phyloP scores from a whole-genome alignment of 2,329 filamentous ascomycete genomes.

The Aspergillus tubingensis region DNA sequence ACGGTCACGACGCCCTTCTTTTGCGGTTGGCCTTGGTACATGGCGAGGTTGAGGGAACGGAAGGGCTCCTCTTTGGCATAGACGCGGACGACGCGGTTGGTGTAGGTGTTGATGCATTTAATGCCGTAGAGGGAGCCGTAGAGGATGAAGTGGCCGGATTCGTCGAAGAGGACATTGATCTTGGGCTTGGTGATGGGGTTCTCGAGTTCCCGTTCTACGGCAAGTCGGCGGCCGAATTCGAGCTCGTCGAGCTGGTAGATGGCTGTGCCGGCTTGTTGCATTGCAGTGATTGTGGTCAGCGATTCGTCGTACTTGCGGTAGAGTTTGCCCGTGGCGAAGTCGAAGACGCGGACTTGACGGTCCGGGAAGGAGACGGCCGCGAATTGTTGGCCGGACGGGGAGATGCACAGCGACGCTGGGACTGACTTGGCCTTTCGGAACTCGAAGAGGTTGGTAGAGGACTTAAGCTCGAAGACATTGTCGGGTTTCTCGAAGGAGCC shows the following conservation, averaged over 20 bases:
- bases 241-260: constrained; percentile 80
- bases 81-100: constrained; percentile 86
- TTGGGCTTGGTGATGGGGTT: constrained; percentile 66
- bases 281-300: constrained; percentile 80
- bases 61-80: constrained; percentile 90
- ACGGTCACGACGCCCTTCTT: constrained; percentile 92
- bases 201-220: constrained; percentile 83
- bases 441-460: constrained; percentile 89
- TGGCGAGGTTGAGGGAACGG: constrained; percentile 74
- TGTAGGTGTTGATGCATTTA: constrained; percentile 94
- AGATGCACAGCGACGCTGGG: constrained; percentile 79
- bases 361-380: constrained; percentile 90
- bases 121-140: constrained; percentile 91
- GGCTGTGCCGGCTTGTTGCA: constrained; percentile 91
- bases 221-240: constrained; percentile 86
- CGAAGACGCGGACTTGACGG: constrained; percentile 88
- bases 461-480: constrained; percentile 90
- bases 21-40: constrained; percentile 94
- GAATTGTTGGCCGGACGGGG: constrained; percentile 82
- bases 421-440: constrained; percentile 94
- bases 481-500: constrained; percentile 85
- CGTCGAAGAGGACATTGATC: constrained; percentile 89
- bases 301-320: constrained; percentile 95
- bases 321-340: constrained; percentile 85
- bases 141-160: constrained; percentile 91